Evolutionary conservation across 192 early-diverging fungal species (phyloP), one percentile per base, ranked within the genome.

Genomic region (Podila epicladia): DNA sequence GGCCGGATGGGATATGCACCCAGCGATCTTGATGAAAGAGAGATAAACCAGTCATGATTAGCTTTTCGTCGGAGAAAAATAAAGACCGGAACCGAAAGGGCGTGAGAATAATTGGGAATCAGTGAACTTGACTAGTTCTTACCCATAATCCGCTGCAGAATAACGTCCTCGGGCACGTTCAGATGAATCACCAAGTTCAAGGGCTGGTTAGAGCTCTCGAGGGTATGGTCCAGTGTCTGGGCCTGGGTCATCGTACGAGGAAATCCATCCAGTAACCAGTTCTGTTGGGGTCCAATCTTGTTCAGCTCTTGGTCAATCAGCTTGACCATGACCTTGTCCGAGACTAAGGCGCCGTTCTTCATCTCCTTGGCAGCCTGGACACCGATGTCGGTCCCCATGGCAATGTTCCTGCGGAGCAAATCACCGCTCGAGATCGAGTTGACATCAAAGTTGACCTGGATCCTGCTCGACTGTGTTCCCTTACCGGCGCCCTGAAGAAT

Each of bases 261-360:
- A 70, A 97, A 99, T 41, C 94, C 96, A 86, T 97, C 96, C 41
- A 97, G 88, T 31, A 97, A 82, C 93, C 94, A 95, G 82, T 85
- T 87, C 79, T 87, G 73, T 37, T 74, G 62, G 71, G 83, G 0
- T 53, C 87, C 71, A 26, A 84, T 58, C 50, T 73, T 75, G 29
- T 74, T 65, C n/a, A 96, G 83, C 63, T 95, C 94, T 20, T 33
- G 55, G 33, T 89, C 74, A 28, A 96, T 85, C 12, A 96, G 68
- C 60, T 87, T 77, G 55, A 89, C 84, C 68, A 95, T 89, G 50
- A 95, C 60, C n/a, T 87, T 75, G 73, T 97, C 95, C 15, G 90
- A 85, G 15, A 97, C 94, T 55, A 94, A 86, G 0, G 73, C 87
- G 59, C 85, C 86, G 33, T 69, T 78, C 68, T 77, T 83, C 87